Percentiles rank a stretch among this genome's conserved stretches.
Conservation (phyloP, 2,329 filamentous ascomycete species). For the Exophiala viscosa region DNA sequence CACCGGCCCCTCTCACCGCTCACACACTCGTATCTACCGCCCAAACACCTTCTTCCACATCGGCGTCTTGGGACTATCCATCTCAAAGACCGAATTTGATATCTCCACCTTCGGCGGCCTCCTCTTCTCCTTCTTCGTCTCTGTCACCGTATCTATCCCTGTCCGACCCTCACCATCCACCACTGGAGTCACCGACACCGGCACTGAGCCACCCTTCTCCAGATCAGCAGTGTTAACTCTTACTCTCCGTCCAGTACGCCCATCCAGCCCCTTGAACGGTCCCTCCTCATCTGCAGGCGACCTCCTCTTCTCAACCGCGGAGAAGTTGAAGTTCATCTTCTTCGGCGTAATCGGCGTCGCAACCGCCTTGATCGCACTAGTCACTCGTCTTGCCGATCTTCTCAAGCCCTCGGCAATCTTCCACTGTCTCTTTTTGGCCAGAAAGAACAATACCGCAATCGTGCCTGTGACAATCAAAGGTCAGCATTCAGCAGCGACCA, state of each 20-base stretch:
- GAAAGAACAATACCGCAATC: conserved; percentile 63
- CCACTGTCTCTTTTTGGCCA: conserved; percentile 84
- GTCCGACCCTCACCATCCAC: background rate
- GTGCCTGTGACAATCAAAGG: conserved; percentile 10
- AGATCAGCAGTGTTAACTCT: conserved; percentile 2
- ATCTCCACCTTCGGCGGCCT: conserved; percentile 16
- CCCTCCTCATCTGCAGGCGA: conserved; percentile 7
- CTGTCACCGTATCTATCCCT: background rate
- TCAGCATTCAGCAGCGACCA: background rate
- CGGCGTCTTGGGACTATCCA: conserved; percentile 23
- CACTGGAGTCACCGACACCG: background rate
- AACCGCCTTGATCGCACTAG: conserved; percentile 28
- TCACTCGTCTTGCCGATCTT: conserved; percentile 56
- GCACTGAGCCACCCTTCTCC: conserved; percentile 14
- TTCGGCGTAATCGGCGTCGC: conserved; percentile 28
- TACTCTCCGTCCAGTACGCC: background rate
- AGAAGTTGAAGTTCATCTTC: conserved; percentile 21
- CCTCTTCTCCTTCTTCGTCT: conserved; percentile 2
- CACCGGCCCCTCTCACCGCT: no score
- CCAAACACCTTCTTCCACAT: conserved; percentile 27
- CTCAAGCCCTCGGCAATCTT: conserved; percentile 68
- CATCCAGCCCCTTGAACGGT: background rate
- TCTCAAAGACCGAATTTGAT: conserved; percentile 16
- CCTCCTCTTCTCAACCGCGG: conserved; percentile 12
- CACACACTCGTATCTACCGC: conserved; percentile 5